A percentile compares a stretch with the other conserved stretches of the same genome.
Evolutionary conservation across 495 filamentous ascomycete genomes (phyloP).

Genomic region (Daldinia loculata): DNA sequence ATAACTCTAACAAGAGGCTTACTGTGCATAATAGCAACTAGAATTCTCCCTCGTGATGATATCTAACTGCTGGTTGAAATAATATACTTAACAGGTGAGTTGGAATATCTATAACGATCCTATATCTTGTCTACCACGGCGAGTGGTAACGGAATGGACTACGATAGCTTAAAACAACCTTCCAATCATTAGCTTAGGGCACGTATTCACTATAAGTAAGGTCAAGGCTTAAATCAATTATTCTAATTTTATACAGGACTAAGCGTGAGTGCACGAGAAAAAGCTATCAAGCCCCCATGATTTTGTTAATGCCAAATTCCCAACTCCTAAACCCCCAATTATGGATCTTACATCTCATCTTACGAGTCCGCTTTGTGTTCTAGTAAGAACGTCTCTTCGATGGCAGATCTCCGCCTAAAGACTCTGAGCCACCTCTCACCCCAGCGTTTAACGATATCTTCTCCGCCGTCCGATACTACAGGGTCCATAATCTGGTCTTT

Average conservation of each 20-base stretch:
- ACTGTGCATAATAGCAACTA: background rate
- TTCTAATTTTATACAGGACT: constrained; percentile 29
- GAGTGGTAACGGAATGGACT: background rate
- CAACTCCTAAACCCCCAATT: background rate
- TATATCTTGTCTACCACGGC: background rate
- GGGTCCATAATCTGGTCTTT: constrained; percentile 74
- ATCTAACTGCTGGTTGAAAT: background rate
- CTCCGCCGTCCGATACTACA: constrained; percentile 55
- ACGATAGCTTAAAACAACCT: background rate
- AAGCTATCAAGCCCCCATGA: constrained; percentile 1
- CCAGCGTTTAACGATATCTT: constrained; percentile 79
- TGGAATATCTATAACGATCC: background rate
- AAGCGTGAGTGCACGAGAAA: background rate
- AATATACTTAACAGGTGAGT: background rate
- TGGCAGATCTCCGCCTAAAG: constrained; percentile 79
- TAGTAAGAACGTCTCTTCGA: constrained; percentile 75
- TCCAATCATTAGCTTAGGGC: background rate
- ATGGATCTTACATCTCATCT: constrained; percentile 22
- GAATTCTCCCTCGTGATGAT: background rate
- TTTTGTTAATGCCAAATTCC: constrained; percentile 21
- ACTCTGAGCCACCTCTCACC: constrained; percentile 85
- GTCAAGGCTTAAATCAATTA: constrained; percentile 9
- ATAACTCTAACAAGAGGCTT: background rate
- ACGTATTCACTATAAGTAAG: background rate
- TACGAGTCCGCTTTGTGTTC: constrained; percentile 48